These are phyloP conservation scores for Alternaria tenuissima DNA, from an alignment of 2,329 filamentous ascomycete genomes.

Conservation along the genomic window DNA sequence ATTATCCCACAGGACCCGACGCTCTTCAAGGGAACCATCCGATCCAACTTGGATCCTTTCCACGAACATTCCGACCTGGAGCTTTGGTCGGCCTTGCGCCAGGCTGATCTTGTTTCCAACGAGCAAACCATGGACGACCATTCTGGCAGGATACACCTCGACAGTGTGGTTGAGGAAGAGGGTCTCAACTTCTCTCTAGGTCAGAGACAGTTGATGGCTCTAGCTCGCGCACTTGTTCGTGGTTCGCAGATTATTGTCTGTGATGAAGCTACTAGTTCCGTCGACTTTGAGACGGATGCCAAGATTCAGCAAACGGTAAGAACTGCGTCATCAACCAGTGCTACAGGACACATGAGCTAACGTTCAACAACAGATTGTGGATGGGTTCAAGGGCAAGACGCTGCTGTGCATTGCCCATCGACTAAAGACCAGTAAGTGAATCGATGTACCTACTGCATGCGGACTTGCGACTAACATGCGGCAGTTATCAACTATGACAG, in stretches of 20 bases:
- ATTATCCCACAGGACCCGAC: conserved; percentile 89
- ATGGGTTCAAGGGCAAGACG: conserved; percentile 85
- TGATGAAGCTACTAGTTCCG: conserved; percentile 80
- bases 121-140: conserved; percentile 58
- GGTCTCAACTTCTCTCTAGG: conserved; percentile 93
- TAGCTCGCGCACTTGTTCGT: conserved; percentile 88
- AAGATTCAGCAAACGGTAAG: conserved; percentile 91
- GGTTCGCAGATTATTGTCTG: conserved; percentile 92
- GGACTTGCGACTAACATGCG: neutral
- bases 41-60: conserved; percentile 83
- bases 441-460: neutral
- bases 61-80: conserved; percentile 78
- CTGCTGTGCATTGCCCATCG: conserved; percentile 92
- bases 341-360: conserved; percentile 48
- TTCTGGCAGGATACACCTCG: conserved; percentile 76
- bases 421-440: conserved; percentile 68
- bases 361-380: conserved; percentile 79
- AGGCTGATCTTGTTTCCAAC: conserved; percentile 72
- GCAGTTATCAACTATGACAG: conserved; percentile 88
- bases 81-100: conserved; percentile 79
- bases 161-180: conserved; percentile 88
- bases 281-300: conserved; percentile 85
- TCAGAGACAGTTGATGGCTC: conserved; percentile 80
- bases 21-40: conserved; percentile 80
- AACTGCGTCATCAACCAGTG: conserved; percentile 46